A percentile compares a stretch with the other conserved stretches of the same genome.
Evolutionary conservation across 345 rosid genomes (phyloP).

Genomic region (Aurinia saxatilis): DNA sequence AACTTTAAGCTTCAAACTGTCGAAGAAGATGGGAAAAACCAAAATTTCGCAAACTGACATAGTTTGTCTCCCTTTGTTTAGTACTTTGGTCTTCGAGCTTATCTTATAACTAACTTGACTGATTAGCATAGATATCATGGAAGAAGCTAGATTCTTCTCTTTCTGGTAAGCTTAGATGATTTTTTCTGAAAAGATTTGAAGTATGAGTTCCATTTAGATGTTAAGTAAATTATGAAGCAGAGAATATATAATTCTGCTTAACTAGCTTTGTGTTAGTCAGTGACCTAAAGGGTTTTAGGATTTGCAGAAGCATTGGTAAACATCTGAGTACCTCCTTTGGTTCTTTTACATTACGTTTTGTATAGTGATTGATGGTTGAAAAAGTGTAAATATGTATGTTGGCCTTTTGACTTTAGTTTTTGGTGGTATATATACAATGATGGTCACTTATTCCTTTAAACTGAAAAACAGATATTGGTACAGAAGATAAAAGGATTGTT

Average conservation of each 20-base stretch:
- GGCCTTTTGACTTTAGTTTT: no score
- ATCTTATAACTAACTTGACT: background rate
- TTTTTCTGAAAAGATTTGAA: background rate
- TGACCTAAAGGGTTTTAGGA: background rate
- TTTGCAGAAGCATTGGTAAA: slow-evolving; percentile 43
- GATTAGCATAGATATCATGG: background rate
- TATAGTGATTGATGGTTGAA: background rate
- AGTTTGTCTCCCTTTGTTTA: no score
- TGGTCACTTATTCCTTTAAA: slow-evolving; percentile 6
- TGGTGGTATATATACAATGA: slow-evolving; percentile 6
- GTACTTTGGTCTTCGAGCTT: no score
- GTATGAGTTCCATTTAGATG: background rate
- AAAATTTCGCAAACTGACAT: no score
- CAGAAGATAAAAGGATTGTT: slow-evolving; percentile 64
- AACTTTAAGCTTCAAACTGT: no score
- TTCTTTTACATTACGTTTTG: background rate
- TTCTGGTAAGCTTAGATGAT: no score
- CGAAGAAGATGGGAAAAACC: no score
- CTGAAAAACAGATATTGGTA: slow-evolving; percentile 51
- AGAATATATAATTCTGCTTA: background rate
- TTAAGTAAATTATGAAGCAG: background rate
- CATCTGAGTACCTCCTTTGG: slow-evolving; percentile 1
- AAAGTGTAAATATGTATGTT: no score
- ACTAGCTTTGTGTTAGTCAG: background rate
- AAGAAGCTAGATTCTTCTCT: no score